Base-by-base conservation (phyloP, 2,329 filamentous ascomycete species). In the Fusarium sp. region DNA sequence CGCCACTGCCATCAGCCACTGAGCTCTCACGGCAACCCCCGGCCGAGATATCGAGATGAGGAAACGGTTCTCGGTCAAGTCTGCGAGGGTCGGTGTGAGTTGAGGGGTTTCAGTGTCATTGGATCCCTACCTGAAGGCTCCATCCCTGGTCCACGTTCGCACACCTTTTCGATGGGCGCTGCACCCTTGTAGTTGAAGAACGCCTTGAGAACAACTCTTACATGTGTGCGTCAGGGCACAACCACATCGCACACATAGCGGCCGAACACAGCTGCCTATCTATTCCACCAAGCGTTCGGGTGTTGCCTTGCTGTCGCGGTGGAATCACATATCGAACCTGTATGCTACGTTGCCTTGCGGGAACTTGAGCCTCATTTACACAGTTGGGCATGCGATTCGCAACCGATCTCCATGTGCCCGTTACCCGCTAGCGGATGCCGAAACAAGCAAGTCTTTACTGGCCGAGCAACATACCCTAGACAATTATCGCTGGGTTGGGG, bases 41-140 rank as follows among this genome's bases (percentile, higher is more conserved):
- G 48, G 44, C 27, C 23, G n/a, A 36, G 23, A 58, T 50, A 58
- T 58, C 54, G 54, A 61, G 59, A 50, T 50, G 59, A 41, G 51
- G 41, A 48, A 54, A 40, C 40, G 30, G 34, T 28, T 9, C 12
- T 23, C 4, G 23, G 23, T 23, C 23, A 23, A n/a, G 15, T 16
- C 16, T 18, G 15, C 18, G 15, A 34, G 39, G 28, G 37, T 34
- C 36, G 39, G 46, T 10, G 55, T 36, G 56, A 36, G 18, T 23
- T 23, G 46, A 27, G 37, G 23, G 28, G 31, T 44, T 53, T 44
- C 39, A 56, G 36, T 10, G 18, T 52, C 43, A 31, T 47, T 18
- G 62, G 56, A 61, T 36, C 39, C 40, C 18, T 62, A 39, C 46
- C 51, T n/a, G 51, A 62, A 41, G 46, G 31, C 34, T 50, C 37